Evolutionary conservation across 345 rosid species (phyloP), one percentile per base, ranked within the genome.

Genomic region (Draba incana): DNA sequence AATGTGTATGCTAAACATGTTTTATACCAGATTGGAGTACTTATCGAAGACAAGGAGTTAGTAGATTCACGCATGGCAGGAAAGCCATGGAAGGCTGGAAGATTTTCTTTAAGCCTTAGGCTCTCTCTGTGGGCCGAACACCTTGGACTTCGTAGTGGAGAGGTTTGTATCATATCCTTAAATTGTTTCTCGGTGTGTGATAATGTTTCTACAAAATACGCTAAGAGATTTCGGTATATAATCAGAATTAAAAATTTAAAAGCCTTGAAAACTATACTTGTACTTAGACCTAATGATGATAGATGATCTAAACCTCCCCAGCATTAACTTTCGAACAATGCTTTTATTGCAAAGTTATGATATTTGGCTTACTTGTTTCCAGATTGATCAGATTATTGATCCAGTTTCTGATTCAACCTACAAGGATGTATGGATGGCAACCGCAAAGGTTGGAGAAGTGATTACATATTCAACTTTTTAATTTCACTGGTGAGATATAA

Each of bases 41-140:
- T 94, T 46, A 87, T 92, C 2, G 98, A 94, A 80, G 99, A 94
- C 83, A 89, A 81, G 75, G 99, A 89, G 64, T 72, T 83, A 0
- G 85, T 94, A 57, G 87, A 86, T 78, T 94, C 99, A 1, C 75
- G 58, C 68, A 92, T 94, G 98, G 96, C 88, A 71, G 99, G 97
- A 69, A 83, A 83, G 53, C 93, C 96, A 46, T 86, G 98, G 99
- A 88, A 89, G 74, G 97, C 99, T 70, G 99, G 99, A 70, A 92
- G 80, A 57, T 89, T 92, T 77, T 50, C 93, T 62, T 58, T 65
- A 67, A 88, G 93, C 76, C 98, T 94, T 66, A 92, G 99, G 70
- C 89, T 89, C 8, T 84, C 99, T 4, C 77, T 94, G 72, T 94
- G 99, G 99, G 84, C 92, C 8, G 98, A 94, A 73, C 99, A 94